Percentiles rank a stretch among this genome's conserved stretches.
Conservation (phyloP, 139 green algal genomes). For the Coelastrella sp. region DNA sequence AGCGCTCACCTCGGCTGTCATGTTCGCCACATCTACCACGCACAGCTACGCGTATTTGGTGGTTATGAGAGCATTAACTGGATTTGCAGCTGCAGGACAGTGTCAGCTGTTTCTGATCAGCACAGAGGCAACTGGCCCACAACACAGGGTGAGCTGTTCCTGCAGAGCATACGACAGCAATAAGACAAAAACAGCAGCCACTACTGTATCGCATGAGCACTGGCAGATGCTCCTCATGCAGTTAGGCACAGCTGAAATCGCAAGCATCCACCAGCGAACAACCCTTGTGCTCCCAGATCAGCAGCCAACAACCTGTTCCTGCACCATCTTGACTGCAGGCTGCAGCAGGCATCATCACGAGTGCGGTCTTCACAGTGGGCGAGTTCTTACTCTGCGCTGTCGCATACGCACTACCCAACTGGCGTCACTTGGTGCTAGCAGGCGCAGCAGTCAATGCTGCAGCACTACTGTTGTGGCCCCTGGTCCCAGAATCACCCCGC, state of each 20-base stretch:
- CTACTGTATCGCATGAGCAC: too few species aligned
- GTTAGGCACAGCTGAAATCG: too few species aligned
- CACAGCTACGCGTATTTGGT: neutral
- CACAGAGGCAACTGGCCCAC: neutral
- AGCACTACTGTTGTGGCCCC: conserved; percentile 19
- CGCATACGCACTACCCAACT: neutral
- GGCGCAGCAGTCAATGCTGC: neutral
- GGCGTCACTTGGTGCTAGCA: conserved; percentile 2
- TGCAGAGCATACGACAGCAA: too few species aligned
- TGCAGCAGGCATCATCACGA: neutral
- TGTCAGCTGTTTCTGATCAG: neutral
- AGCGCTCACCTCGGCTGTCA: neutral
- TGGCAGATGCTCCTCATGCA: too few species aligned
- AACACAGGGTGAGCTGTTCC: neutral
- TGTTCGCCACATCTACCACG: neutral
- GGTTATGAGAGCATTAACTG: conserved; percentile 1
- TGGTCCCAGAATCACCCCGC: conserved; percentile 5
- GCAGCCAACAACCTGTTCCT: neutral
- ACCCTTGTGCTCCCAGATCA: too few species aligned
- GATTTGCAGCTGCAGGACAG: conserved; percentile 20
- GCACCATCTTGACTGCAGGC: neutral
- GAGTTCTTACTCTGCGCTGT: conserved; percentile 19
- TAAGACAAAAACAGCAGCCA: too few species aligned
- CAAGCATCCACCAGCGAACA: too few species aligned
- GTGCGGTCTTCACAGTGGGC: conserved; percentile 6